These are phyloP conservation scores for Colletotrichum gigasporum DNA, from an alignment of 2,329 filamentous ascomycete species.

Conservation along the genomic window DNA sequence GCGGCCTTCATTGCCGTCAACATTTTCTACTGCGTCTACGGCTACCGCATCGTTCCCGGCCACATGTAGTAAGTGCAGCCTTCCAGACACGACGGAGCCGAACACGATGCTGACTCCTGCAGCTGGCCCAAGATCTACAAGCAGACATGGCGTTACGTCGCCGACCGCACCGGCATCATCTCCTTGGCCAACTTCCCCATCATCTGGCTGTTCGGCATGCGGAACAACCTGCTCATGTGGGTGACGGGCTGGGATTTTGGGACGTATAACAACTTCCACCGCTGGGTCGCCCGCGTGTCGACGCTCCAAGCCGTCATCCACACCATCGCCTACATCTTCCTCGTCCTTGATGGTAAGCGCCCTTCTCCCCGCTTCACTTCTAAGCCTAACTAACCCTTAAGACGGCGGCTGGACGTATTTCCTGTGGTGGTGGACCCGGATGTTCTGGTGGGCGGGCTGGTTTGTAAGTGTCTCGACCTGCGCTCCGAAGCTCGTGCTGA, in stretches of 20 bases:
- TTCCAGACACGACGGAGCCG: neutral
- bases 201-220: constrained; percentile 72
- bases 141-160: constrained; percentile 62
- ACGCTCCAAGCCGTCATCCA: constrained; percentile 71
- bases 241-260: constrained; percentile 75
- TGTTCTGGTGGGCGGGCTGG: constrained; percentile 62
- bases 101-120: neutral
- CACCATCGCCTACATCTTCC: constrained; percentile 65
- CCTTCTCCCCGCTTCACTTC: neutral
- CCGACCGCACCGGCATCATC: constrained; percentile 72
- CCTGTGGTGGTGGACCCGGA: constrained; percentile 47
- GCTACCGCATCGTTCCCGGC: constrained; percentile 47
- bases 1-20: constrained; percentile 49
- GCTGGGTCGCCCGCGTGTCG: constrained; percentile 70
- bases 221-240: constrained; percentile 74
- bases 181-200: constrained; percentile 71
- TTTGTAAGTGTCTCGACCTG: constrained; percentile 43
- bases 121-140: constrained; percentile 45
- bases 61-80: constrained; percentile 49
- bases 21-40: constrained; percentile 44
- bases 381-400: constrained; percentile 29
- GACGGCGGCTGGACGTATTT: constrained; percentile 50
- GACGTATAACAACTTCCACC: constrained; percentile 74
- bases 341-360: constrained; percentile 48
- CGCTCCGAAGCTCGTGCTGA: neutral